Evolutionary conservation across 441 rosid genomes (phyloP).

Genomic region (Bruguiera hainesii): DNA sequence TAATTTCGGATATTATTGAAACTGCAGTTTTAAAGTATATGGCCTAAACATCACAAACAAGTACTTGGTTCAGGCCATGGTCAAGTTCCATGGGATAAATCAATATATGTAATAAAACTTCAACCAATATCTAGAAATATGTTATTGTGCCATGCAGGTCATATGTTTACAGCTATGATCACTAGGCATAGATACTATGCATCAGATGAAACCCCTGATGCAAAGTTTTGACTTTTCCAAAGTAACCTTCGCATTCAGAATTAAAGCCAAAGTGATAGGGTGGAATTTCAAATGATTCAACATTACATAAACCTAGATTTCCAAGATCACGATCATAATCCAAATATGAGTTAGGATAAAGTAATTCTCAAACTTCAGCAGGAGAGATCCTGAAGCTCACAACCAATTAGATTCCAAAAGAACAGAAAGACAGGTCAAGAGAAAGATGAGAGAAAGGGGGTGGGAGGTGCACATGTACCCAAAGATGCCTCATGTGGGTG

Average conservation of each 20-base stretch:
- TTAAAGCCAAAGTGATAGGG: no score
- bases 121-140: not conserved
- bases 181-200: not conserved
- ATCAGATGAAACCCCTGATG: not conserved
- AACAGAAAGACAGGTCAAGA: not conserved
- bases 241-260: no score
- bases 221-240: no score
- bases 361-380: no score
- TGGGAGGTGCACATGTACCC: not conserved
- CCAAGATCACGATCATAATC: no score
- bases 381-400: no score
- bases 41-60: slow-evolving; percentile 2
- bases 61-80: not conserved
- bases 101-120: not conserved
- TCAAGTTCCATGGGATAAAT: slow-evolving; percentile 1
- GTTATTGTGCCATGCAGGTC: not conserved
- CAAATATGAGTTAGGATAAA: no score
- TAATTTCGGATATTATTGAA: slow-evolving; percentile 11
- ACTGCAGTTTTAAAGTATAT: not conserved
- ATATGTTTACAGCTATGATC: not conserved
- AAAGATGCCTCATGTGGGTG: not conserved
- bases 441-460: not conserved
- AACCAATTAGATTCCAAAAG: not conserved
- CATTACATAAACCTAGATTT: no score
- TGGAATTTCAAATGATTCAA: no score